Conservation (phyloP, 306 rosid species). For the Fragaria vesca region DNA sequence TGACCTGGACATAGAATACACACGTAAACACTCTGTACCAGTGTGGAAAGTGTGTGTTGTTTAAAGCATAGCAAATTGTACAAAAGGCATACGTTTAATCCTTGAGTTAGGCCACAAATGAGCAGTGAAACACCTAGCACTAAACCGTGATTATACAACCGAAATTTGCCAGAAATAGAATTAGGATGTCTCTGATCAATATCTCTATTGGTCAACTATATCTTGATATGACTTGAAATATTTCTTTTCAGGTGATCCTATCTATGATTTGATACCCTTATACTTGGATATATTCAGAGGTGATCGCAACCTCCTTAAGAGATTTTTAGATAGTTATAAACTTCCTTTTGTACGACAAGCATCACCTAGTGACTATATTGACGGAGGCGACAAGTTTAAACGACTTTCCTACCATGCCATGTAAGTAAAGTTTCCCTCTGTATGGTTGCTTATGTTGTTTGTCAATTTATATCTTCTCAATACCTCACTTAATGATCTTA, state of each 20-base stretch:
- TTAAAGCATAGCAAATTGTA: neutral
- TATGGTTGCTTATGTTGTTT: neutral
- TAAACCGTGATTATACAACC: neutral
- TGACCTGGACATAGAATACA: neutral
- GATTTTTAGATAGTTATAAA: conserved; percentile 73
- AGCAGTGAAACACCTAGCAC: too few species aligned
- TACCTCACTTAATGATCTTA: neutral
- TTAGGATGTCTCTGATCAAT: neutral
- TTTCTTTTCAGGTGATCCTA: conserved; percentile 71
- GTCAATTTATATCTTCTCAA: neutral
- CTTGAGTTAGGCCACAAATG: neutral
- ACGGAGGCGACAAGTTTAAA: conserved; percentile 47
- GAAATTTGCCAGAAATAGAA: neutral
- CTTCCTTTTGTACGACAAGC: conserved; percentile 56
- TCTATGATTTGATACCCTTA: conserved; percentile 80
- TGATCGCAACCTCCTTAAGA: conserved; percentile 54
- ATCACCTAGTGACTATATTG: conserved; percentile 37
- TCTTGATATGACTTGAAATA: neutral
- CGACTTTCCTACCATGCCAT: conserved; percentile 82
- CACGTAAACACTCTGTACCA: neutral
- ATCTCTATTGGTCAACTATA: neutral
- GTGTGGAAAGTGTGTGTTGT: neutral
- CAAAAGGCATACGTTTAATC: neutral
- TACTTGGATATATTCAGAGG: conserved; percentile 92
- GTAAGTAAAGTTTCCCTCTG: conserved; percentile 50